Conservation (phyloP, 371 early-diverging fungal genomes). For the Globomyces sp. region DNA sequence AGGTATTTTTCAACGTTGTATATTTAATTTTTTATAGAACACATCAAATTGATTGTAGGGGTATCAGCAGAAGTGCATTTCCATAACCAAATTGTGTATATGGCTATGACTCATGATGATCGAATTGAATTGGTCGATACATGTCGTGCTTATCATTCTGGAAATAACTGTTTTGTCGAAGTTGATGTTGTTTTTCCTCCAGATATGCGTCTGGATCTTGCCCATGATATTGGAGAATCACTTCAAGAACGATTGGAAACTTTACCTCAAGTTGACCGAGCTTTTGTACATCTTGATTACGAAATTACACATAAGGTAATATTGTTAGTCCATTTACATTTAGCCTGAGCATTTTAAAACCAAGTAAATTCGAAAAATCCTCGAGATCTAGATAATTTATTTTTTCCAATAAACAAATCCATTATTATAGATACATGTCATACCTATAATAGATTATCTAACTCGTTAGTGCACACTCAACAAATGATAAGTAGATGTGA, state of each 20-base stretch:
- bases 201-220: slow-evolving; percentile 64
- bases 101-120: slow-evolving; percentile 78
- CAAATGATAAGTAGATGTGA: background rate
- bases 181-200: slow-evolving; percentile 79
- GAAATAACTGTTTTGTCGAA: slow-evolving; percentile 75
- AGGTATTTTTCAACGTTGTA: no score
- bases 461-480: no score
- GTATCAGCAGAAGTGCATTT: slow-evolving; percentile 77
- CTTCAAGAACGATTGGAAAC: slow-evolving; percentile 71
- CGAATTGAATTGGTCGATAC: slow-evolving; percentile 83
- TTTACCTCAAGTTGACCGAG: slow-evolving; percentile 71
- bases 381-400: no score
- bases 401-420: no score
- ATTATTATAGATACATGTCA: no score
- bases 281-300: slow-evolving; percentile 81
- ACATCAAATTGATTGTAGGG: slow-evolving; percentile 86
- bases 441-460: no score
- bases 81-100: slow-evolving; percentile 80
- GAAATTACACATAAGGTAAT: slow-evolving; percentile 57
- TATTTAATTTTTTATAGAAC: slow-evolving; percentile 47
- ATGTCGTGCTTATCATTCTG: slow-evolving; percentile 86
- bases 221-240: slow-evolving; percentile 82
- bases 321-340: no score
- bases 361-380: background rate
- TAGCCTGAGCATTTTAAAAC: slow-evolving; percentile 38